Evolutionary conservation across 495 filamentous ascomycete genomes (phyloP).

Genomic region (Penicillium robsamsonii): DNA sequence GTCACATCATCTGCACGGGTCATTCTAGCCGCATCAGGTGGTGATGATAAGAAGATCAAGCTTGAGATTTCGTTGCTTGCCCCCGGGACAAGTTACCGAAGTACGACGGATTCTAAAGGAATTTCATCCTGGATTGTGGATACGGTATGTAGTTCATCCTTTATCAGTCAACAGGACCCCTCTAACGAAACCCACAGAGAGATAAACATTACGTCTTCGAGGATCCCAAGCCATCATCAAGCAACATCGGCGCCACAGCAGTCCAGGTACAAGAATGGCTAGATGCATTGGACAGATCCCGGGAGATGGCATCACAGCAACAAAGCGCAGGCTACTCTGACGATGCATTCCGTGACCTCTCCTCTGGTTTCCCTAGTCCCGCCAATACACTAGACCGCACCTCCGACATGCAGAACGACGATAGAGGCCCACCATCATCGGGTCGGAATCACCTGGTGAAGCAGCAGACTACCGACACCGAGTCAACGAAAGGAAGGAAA

Average conservation of each 20-base stretch:
- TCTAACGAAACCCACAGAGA: constrained; percentile 51
- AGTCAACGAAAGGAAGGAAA: constrained; percentile 64
- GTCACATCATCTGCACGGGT: constrained; percentile 87
- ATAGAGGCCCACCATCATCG: constrained; percentile 23
- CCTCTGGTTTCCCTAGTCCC: constrained; percentile 70
- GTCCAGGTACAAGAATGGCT: constrained; percentile 79
- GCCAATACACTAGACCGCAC: constrained; percentile 68
- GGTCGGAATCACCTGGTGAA: constrained; percentile 50
- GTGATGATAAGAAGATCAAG: constrained; percentile 95
- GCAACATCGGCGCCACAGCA: constrained; percentile 44
- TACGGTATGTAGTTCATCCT: constrained; percentile 64
- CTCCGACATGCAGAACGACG: constrained; percentile 40
- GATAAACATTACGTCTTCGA: constrained; percentile 94
- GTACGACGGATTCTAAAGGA: constrained; percentile 77
- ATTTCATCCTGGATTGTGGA: constrained; percentile 87
- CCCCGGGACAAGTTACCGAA: constrained; percentile 71
- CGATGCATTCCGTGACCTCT: constrained; percentile 68
- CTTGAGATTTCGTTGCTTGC: constrained; percentile 78
- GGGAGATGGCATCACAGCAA: constrained; percentile 74
- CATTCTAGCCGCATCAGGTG: constrained; percentile 86
- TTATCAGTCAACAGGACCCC: neutral
- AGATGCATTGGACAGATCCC: constrained; percentile 75
- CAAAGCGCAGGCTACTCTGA: constrained; percentile 62
- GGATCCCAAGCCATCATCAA: constrained; percentile 68
- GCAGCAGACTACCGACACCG: constrained; percentile 47